Conservation (phyloP, 192 early-diverging fungal species). For the Backusella tarrabulga region DNA sequence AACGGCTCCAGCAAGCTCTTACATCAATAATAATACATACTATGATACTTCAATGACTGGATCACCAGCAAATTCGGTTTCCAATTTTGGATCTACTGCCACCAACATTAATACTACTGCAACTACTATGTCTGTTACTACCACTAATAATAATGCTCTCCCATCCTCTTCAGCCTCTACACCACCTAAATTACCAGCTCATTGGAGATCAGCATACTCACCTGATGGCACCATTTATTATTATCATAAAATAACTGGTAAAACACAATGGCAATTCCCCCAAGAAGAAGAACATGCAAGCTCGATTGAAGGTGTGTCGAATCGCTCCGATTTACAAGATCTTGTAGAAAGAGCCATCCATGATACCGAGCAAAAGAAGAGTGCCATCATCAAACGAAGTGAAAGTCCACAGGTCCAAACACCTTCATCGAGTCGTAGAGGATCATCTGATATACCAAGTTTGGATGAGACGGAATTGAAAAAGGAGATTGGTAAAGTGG, state of each 20-base stretch:
- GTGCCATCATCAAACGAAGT: neutral
- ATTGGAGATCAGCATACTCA: conserved; percentile 46
- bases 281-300: conserved; percentile 27
- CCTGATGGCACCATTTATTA: conserved; percentile 49
- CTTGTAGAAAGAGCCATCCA: conserved; percentile 21
- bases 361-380: conserved; percentile 22
- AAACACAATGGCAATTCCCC: conserved; percentile 53
- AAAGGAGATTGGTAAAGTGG: conserved; percentile 32
- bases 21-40: neutral
- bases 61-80: neutral
- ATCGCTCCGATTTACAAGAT: conserved; percentile 19
- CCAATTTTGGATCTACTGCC: neutral
- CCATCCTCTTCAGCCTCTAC: neutral
- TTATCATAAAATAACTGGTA: conserved; percentile 48
- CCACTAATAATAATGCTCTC: neutral
- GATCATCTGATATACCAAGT: neutral
- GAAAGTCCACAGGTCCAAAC: conserved; percentile 13
- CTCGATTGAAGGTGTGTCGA: conserved; percentile 20
- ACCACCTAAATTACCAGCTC: conserved; percentile 37
- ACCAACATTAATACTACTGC: neutral
- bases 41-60: neutral
- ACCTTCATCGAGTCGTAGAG: neutral
- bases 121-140: neutral
- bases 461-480: conserved; percentile 27
- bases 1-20: neutral